These are phyloP conservation scores for Nymphaea colorata DNA, from an alignment of 164 flowering plant genomes.

Conservation along the genomic window DNA sequence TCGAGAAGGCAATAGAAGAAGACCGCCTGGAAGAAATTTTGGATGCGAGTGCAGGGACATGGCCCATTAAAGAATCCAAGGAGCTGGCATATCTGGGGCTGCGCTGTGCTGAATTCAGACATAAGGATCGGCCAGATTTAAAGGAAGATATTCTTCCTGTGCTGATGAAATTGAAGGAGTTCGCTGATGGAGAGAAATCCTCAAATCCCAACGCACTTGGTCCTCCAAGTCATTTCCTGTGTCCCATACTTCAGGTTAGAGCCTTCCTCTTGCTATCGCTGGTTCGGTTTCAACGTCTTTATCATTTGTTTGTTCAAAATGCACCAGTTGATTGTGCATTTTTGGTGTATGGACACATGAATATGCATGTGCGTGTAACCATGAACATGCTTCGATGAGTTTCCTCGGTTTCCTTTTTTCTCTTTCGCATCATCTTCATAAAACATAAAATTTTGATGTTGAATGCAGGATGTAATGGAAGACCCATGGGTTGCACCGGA, in stretches of 20 bases:
- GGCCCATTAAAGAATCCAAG: slow-evolving; percentile 67
- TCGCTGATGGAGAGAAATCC: slow-evolving; percentile 30
- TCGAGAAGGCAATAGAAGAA: slow-evolving; percentile 50
- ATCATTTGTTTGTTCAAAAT: not conserved
- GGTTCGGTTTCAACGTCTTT: not conserved
- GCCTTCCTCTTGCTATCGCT: not conserved
- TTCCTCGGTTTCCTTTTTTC: not conserved
- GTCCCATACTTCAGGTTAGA: slow-evolving; percentile 69
- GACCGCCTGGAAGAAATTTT: slow-evolving; percentile 32
- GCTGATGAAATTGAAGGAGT: slow-evolving; percentile 45
- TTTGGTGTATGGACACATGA: not conserved
- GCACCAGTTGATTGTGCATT: not conserved
- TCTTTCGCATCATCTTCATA: not conserved
- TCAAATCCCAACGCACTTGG: slow-evolving; percentile 6
- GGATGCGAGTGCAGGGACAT: slow-evolving; percentile 53
- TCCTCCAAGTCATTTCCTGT: slow-evolving; percentile 63
- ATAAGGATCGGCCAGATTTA: slow-evolving; percentile 68
- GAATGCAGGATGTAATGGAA: slow-evolving; percentile 60
- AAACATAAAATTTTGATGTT: not conserved
- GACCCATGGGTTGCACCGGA: slow-evolving; percentile 87
- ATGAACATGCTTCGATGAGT: not conserved
- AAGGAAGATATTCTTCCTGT: slow-evolving; percentile 41
- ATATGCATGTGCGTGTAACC: not conserved
- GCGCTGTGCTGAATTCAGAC: slow-evolving; percentile 53
- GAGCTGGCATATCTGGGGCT: slow-evolving; percentile 55